phyloP scores from a whole-genome alignment of 2,329 filamentous ascomycete genomes.

The Colletotrichum orchidophilum region DNA sequence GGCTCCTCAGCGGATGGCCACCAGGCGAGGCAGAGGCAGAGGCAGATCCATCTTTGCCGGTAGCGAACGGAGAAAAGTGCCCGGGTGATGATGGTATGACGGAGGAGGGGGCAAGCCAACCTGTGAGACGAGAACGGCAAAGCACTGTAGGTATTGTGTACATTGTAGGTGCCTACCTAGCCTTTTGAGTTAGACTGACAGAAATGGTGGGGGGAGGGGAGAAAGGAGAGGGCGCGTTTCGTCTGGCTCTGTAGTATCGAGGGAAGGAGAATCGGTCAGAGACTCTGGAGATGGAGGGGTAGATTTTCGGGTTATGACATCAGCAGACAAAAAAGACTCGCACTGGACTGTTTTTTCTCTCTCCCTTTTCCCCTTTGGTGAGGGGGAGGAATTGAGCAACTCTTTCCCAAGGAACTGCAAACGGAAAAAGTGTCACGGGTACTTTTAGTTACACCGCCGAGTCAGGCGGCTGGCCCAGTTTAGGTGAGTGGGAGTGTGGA shows the following conservation, averaged over 20 bases:
- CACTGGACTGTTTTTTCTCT: neutral
- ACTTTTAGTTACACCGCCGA: conserved; percentile 24
- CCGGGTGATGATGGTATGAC: neutral
- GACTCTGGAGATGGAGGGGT: neutral
- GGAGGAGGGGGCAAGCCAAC: neutral
- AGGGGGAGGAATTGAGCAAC: neutral
- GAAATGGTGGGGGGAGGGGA: neutral
- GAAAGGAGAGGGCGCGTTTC: neutral
- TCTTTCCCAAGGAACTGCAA: neutral
- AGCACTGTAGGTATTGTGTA: too few species aligned
- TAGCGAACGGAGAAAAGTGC: neutral
- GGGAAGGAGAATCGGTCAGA: neutral
- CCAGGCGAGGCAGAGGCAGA: too few species aligned
- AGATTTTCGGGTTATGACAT: conserved; percentile 5
- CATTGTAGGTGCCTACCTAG: neutral
- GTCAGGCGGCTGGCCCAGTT: conserved; percentile 22
- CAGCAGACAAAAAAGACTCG: neutral
- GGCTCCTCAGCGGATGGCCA: neutral
- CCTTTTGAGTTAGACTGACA: too few species aligned
- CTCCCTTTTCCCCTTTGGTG: neutral
- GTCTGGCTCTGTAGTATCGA: neutral
- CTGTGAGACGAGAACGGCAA: neutral
- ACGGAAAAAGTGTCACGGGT: conserved; percentile 26
- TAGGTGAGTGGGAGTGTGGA: conserved; percentile 22
- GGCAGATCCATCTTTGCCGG: neutral